These are phyloP conservation scores for Limtongozyma cylindracea DNA, from an alignment of 805 yeast species.

Conservation along the genomic window DNA sequence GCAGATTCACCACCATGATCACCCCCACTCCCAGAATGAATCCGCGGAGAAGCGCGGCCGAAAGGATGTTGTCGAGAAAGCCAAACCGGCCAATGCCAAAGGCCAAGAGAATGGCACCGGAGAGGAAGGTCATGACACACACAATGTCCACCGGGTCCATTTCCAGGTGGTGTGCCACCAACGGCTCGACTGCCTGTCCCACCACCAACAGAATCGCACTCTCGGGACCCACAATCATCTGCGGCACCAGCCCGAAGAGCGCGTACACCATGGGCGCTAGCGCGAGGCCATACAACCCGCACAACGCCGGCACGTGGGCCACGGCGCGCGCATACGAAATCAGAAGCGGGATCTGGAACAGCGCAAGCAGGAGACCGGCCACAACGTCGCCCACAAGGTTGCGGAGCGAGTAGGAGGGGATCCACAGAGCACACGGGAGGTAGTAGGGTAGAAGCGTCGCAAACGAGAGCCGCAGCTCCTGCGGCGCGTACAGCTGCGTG, in stretches of 20 bases:
- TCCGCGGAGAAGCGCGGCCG: constrained; percentile 14
- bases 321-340: constrained; percentile 14
- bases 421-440: constrained; percentile 44
- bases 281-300: constrained; percentile 13
- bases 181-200: constrained; percentile 19
- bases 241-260: constrained; percentile 18
- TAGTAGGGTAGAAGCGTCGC: constrained; percentile 30
- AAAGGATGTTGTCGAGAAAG: constrained; percentile 13
- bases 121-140: constrained; percentile 1
- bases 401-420: constrained; percentile 17
- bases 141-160: constrained; percentile 8
- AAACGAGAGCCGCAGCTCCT: no score
- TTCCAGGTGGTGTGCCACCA: constrained; percentile 10
- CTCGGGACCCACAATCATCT: constrained; percentile 20
- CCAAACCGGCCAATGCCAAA: constrained; percentile 7
- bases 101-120: constrained; percentile 1
- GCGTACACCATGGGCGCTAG: constrained; percentile 13
- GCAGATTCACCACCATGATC: constrained; percentile 30
- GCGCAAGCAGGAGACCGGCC: constrained; percentile 74
- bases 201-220: constrained; percentile 18
- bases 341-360: constrained; percentile 77
- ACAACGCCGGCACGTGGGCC: constrained; percentile 16
- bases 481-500: no score
- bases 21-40: constrained; percentile 17
- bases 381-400: constrained; percentile 32